A percentile compares a stretch with the other conserved stretches of the same genome.
Conservation (phyloP, 176 grass and related monocot species). For the Rhipidocladum racemiflorum region DNA sequence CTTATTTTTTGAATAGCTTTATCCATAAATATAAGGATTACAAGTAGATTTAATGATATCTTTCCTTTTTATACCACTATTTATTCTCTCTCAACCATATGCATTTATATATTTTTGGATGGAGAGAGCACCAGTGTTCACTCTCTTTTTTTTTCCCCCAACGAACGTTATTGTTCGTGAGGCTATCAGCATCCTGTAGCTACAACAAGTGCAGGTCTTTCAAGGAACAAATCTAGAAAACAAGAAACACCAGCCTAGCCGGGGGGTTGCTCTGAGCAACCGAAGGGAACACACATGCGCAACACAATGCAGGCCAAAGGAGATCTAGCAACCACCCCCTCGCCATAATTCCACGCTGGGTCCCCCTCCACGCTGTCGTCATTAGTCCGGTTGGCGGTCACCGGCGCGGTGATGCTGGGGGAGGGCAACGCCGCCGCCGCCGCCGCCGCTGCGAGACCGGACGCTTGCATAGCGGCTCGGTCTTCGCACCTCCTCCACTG, state of each 20-base stretch:
- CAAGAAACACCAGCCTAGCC: too few relatives aligned
- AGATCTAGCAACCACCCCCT: not conserved
- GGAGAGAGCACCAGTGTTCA: too few relatives aligned
- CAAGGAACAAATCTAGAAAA: not conserved
- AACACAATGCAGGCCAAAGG: not conserved
- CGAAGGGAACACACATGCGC: not conserved
- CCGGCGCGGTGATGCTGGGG: not conserved
- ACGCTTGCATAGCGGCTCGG: not conserved
- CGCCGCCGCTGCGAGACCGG: not conserved
- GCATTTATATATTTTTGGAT: too few relatives aligned
- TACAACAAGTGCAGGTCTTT: not conserved
- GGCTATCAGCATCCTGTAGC: not conserved
- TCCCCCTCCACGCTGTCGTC: constrained; percentile 19
- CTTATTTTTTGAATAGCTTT: too few relatives aligned
- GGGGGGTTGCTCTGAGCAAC: not conserved
- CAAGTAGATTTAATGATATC: too few relatives aligned
- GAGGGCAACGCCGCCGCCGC: not conserved
- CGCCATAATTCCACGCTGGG: constrained; percentile 37
- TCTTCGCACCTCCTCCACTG: not conserved
- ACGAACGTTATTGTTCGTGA: not conserved
- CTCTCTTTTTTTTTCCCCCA: not conserved
- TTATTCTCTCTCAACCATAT: too few relatives aligned
- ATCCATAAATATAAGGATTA: too few relatives aligned
- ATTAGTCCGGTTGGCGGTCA: not conserved
- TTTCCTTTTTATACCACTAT: too few relatives aligned